Evolutionary conservation across 2,329 filamentous ascomycete species (phyloP).

Genomic region (Aureobasidium musti): DNA sequence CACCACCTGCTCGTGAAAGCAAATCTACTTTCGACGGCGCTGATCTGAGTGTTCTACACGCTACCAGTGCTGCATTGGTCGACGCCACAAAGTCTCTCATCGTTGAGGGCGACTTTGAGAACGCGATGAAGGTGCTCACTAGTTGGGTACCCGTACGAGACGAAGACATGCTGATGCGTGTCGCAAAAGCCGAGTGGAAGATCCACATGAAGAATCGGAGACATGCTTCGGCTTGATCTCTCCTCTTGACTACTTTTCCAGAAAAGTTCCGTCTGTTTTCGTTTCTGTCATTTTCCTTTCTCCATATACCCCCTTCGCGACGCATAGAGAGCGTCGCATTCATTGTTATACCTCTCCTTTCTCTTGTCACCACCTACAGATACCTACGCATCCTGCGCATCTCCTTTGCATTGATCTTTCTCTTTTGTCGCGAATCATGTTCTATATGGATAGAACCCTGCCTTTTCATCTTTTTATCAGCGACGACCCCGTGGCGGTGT

Average conservation of each 20-base stretch:
- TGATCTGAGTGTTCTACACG: slow-evolving; percentile 85
- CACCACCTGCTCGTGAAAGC: neutral
- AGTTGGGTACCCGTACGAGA: slow-evolving; percentile 93
- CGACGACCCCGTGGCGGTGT: neutral
- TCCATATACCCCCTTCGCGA: slow-evolving; percentile 13
- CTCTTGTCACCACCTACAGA: neutral
- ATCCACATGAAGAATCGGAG: slow-evolving; percentile 54
- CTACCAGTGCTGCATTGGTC: slow-evolving; percentile 83
- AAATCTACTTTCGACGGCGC: slow-evolving; percentile 52
- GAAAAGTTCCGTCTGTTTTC: slow-evolving; percentile 5
- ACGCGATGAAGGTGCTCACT: slow-evolving; percentile 95
- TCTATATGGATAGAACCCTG: slow-evolving; percentile 1
- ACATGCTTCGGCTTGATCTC: slow-evolving; percentile 19
- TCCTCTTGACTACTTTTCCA: neutral
- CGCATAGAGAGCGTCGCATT: slow-evolving; percentile 5
- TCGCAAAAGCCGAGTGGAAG: slow-evolving; percentile 86
- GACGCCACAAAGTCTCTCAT: slow-evolving; percentile 87
- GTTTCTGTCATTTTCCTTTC: neutral
- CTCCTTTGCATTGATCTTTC: slow-evolving; percentile 6
- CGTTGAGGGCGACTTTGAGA: slow-evolving; percentile 92
- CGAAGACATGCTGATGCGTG: slow-evolving; percentile 88
- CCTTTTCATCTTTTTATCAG: neutral
- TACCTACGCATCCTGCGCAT: slow-evolving; percentile 8
- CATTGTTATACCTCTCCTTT: neutral
- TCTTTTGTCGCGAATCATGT: slow-evolving; percentile 3